Conservation (phyloP, 2,329 filamentous ascomycete species). For the Fonsecaea nubica region DNA sequence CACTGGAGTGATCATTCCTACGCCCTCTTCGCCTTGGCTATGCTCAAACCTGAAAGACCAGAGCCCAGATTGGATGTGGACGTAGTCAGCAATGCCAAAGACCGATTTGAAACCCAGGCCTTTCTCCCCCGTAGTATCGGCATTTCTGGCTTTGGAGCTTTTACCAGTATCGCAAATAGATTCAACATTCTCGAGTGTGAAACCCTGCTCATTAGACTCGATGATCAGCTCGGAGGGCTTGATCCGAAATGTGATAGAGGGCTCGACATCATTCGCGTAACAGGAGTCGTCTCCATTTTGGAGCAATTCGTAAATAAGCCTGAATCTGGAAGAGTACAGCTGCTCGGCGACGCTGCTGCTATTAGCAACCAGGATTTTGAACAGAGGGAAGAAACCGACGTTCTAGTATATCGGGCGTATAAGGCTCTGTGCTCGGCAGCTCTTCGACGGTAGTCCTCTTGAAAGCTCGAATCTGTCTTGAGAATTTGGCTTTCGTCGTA, state of each 20-base stretch:
- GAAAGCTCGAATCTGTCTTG: conserved; percentile 15
- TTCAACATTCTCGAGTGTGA: conserved; percentile 45
- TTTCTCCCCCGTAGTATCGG: conserved; percentile 45
- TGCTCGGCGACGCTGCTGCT: conserved; percentile 26
- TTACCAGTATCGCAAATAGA: conserved; percentile 49
- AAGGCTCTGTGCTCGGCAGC: not conserved
- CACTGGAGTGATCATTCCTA: conserved; percentile 34
- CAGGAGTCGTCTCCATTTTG: conserved; percentile 53
- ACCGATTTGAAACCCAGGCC: conserved; percentile 50
- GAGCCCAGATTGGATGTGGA: conserved; percentile 30
- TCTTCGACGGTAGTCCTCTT: conserved; percentile 23
- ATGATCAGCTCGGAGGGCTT: conserved; percentile 21
- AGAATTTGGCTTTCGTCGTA: conserved; percentile 23
- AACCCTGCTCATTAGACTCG: conserved; percentile 51
- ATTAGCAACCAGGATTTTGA: conserved; percentile 10
- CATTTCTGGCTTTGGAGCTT: conserved; percentile 46
- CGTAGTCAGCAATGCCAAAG: conserved; percentile 44
- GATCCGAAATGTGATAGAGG: conserved; percentile 28
- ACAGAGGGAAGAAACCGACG: conserved; percentile 17
- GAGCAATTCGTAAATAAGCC: conserved; percentile 27
- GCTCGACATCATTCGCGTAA: conserved; percentile 17
- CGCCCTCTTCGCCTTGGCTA: conserved; percentile 22
- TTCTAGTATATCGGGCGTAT: conserved; percentile 22
- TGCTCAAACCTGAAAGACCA: conserved; percentile 39
- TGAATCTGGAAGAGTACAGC: conserved; percentile 30